These are phyloP conservation scores for Brassica nigra DNA, from an alignment of 345 rosid genomes.

Conservation along the genomic window DNA sequence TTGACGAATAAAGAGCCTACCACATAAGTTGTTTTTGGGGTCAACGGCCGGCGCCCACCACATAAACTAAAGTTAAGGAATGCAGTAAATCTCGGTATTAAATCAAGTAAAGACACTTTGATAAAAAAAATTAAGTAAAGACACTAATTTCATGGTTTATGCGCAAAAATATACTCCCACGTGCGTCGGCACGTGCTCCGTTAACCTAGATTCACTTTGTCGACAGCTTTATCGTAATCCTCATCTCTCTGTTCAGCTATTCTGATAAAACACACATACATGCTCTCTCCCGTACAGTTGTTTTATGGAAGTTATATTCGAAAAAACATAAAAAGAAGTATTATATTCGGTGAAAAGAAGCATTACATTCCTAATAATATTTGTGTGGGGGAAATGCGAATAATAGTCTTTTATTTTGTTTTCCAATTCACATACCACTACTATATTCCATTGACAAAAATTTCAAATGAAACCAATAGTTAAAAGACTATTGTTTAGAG, in stretches of 20 bases:
- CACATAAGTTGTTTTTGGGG: slow-evolving; percentile 1
- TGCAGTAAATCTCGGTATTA: slow-evolving; percentile 1
- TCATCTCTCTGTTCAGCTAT: slow-evolving; percentile 27
- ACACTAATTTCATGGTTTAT: slow-evolving; percentile 20
- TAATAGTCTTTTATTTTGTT: neutral
- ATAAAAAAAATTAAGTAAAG: neutral
- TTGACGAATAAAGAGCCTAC: slow-evolving; percentile 3
- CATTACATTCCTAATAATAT: slow-evolving; percentile 10
- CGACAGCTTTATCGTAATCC: slow-evolving; percentile 44
- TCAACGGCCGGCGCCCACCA: slow-evolving; percentile 7
- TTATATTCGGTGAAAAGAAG: slow-evolving; percentile 18
- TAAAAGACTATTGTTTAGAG: neutral
- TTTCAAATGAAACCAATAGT: neutral
- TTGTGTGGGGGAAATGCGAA: neutral
- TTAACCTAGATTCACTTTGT: slow-evolving; percentile 42
- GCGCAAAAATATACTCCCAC: slow-evolving; percentile 41
- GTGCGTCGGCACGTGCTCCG: slow-evolving; percentile 60
- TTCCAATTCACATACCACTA: slow-evolving; percentile 7
- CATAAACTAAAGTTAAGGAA: neutral
- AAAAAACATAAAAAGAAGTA: neutral
- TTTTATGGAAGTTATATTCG: neutral
- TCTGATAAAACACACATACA: slow-evolving; percentile 23
- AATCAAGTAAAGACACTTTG: neutral
- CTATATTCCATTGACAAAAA: neutral
- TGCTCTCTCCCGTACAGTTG: slow-evolving; percentile 29